A percentile compares a stretch with the other conserved stretches of the same genome.
These are phyloP conservation scores for Fonsecaea pugnacius DNA, from an alignment of 2,329 filamentous ascomycete genomes.

Conservation along the genomic window DNA sequence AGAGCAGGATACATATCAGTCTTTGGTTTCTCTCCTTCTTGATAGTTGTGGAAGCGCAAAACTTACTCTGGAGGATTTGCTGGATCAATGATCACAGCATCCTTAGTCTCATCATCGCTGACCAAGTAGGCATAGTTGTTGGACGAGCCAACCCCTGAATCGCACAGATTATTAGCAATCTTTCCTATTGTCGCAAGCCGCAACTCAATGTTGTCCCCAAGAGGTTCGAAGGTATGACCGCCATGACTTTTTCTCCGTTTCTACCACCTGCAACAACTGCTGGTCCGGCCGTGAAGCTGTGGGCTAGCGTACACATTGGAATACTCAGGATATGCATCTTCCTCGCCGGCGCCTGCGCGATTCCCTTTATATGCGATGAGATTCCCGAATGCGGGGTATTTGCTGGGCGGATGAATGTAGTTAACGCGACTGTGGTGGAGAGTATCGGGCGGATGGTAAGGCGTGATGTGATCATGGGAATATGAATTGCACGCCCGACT, in stretches of 20 bases:
- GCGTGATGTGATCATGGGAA: constrained; percentile 32
- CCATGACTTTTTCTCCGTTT: background rate
- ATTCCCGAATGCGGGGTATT: constrained; percentile 29
- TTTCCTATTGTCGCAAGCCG: constrained; percentile 44
- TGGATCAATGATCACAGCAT: constrained; percentile 58
- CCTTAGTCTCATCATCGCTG: constrained; percentile 54
- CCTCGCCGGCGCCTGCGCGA: constrained; percentile 25
- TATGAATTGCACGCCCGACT: constrained; percentile 1
- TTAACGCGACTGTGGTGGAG: constrained; percentile 27
- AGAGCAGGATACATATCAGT: background rate
- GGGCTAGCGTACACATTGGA: constrained; percentile 55
- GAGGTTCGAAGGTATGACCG: background rate
- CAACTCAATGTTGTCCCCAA: background rate
- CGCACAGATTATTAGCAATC: constrained; percentile 9
- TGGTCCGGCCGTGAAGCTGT: background rate
- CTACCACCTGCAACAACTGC: background rate
- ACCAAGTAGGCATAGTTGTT: constrained; percentile 61
- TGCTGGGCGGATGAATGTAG: constrained; percentile 28
- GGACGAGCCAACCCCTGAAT: constrained; percentile 42
- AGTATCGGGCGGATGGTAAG: constrained; percentile 28
- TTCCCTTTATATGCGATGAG: background rate
- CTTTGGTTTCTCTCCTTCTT: background rate
- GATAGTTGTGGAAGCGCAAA: background rate
- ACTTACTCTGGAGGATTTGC: constrained; percentile 57
- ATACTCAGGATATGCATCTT: constrained; percentile 58